Evolutionary conservation across 306 rosid genomes (phyloP).

Genomic region (Elaeagnus macrophylla): DNA sequence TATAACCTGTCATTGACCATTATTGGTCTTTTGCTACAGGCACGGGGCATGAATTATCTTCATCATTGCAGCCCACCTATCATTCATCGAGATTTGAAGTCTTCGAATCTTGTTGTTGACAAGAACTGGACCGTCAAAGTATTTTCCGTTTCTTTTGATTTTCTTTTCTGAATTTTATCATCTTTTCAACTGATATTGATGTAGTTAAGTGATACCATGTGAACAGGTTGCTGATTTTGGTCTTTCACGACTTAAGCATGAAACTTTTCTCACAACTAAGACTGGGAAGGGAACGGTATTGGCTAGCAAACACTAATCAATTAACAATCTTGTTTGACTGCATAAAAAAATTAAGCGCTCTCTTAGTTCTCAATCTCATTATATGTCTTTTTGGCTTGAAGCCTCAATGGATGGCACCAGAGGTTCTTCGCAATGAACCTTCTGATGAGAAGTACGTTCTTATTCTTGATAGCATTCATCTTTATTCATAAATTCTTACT

Average conservation of each 20-base stretch:
- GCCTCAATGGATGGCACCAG: slow-evolving; percentile 99
- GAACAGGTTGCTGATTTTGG: slow-evolving; percentile 97
- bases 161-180: slow-evolving; percentile 12
- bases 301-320: slow-evolving; percentile 9
- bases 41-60: slow-evolving; percentile 91
- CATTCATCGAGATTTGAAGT: slow-evolving; percentile 91
- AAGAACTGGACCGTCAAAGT: slow-evolving; percentile 98
- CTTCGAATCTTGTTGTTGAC: slow-evolving; percentile 90
- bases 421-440: slow-evolving; percentile 96
- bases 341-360: background rate
- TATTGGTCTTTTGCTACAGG: slow-evolving; percentile 40
- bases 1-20: slow-evolving; percentile 1
- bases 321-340: slow-evolving; percentile 10
- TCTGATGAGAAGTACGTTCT: slow-evolving; percentile 84
- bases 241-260: slow-evolving; percentile 90
- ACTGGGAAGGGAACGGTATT: slow-evolving; percentile 97
- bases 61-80: slow-evolving; percentile 92
- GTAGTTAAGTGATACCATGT: slow-evolving; percentile 3
- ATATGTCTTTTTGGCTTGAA: slow-evolving; percentile 29
- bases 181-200: slow-evolving; percentile 9
- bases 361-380: slow-evolving; percentile 14
- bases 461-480: background rate
- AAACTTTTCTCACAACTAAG: slow-evolving; percentile 83
- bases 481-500: too few species aligned
- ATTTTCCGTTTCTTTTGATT: slow-evolving; percentile 15